Evolutionary conservation across 129 eudicot genomes (phyloP), one percentile per base, ranked within the genome.

Genomic region (Cynara cardunculus): DNA sequence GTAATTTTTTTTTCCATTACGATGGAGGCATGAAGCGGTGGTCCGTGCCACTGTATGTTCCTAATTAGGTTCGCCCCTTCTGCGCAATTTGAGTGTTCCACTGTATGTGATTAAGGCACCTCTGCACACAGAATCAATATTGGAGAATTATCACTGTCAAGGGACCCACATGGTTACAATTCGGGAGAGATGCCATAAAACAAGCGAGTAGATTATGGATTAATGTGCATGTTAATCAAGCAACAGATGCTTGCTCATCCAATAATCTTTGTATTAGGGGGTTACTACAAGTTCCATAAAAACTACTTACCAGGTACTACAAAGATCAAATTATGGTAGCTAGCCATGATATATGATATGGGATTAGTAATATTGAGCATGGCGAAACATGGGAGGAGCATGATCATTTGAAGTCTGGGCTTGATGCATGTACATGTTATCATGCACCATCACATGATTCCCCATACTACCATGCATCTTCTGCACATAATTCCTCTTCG

Each of bases 391-490:
- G 22, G 84, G 73, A 22, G 31, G 26, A 18, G 82, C 85, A 32
- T 78, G 83, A 85, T 56, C 22, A 56, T 76, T 62, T 74, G 27
- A 67, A 72, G 67, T 80, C 67, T 71, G 75, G 28, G 80, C 79
- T 84, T 56, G 88, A 84, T 78, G 84, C 84, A 80, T 80, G 83
- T 78, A 75, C 68, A 66, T 62, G 76, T 78, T 82, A 75, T 82
- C 84, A 41, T 80, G 82, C 88, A 62, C 25, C 83, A 65, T 84
- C 25, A 3, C 83, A 76, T 53, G 64, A 53, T 74, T 77, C 74
- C 79, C 75, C 66, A 74, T 72, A 49, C 18, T 62, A 61, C 72
- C 78, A 49, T 72, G 83, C 81, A 71, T 70, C 64, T 68, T 81
- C 34, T 71, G 64, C 22, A 6, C 13, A 79, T 28, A 32, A 46